Base-by-base conservation (phyloP, 2,329 filamentous ascomycete genomes). In the Hansfordia pulvinata region DNA sequence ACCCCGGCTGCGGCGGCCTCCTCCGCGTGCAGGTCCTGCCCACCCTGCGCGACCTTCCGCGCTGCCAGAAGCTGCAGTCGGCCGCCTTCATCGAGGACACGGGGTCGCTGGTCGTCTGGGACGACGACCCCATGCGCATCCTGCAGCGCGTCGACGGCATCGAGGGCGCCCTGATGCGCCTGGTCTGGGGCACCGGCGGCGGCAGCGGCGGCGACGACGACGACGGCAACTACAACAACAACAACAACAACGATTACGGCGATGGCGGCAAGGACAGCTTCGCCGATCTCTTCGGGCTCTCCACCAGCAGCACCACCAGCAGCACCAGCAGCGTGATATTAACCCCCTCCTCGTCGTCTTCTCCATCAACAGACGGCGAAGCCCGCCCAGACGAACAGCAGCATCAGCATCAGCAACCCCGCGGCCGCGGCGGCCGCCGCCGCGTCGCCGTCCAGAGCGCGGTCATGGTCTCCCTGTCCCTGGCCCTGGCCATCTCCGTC, bases 41-140 rank as follows among this genome's bases (percentile, higher is more conserved):
- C 3, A 62, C 61, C 25, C 62, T 77, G 30, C 52, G 55, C 3
- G 60, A 66, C 25, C 53, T 80, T 4, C 64, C 68, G 1, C 49
- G 56, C 14, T 76, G 69, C 37, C 62, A 74, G 41, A 72, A 74
- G 43, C 69, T 75, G 47, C 70, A 76, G 33, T 75, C 72, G 39
- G 70, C 67, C n/a, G 70, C 71, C 7, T 76, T 76, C 42, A 64
- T 76, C 27, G 56, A 63, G 32, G 66, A 73, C 35, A 52, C 58
- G n/a, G 55, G 57, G 22, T 54, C 73, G 20, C 46, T 76, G n/a
- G 54, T 74, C 5, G 67, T 75, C 14, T 76, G 71, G 71, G 71
- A 73, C 22, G 71, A 76, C 35, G 61, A 73, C 20, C 64, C 70
- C 10, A 59, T 62, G 35, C 59, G 64, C 30, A 46, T 75, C 10